Evolutionary conservation across 2,329 filamentous ascomycete genomes (phyloP).

Genomic region (Chrysoporthe cubensis): DNA sequence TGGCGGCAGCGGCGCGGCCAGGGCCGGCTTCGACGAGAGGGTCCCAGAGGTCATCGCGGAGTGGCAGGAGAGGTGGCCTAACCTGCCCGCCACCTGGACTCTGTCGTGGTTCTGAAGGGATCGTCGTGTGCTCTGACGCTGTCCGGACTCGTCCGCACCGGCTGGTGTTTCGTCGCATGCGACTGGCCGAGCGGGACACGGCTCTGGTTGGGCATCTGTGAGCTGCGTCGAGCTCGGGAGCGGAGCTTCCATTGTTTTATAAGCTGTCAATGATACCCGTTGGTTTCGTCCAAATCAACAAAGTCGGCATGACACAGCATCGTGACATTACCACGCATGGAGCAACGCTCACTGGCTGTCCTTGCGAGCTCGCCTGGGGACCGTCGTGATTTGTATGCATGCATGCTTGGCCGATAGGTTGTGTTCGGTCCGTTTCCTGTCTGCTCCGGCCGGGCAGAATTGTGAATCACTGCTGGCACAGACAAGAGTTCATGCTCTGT

Average conservation of each 20-base stretch:
- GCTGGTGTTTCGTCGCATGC: not conserved
- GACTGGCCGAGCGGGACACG: not conserved
- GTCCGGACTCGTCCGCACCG: not conserved
- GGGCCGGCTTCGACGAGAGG: conserved; percentile 84
- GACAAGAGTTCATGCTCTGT: not conserved
- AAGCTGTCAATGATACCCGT: conserved; percentile 2
- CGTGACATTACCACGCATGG: not conserved
- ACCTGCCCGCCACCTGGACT: conserved; percentile 90
- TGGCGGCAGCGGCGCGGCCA: conserved; percentile 65
- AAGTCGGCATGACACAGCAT: not conserved
- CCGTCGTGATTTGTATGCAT: not conserved
- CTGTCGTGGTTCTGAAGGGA: conserved; percentile 80
- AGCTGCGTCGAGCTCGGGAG: not conserved
- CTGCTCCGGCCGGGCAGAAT: not conserved
- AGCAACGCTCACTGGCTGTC: not conserved
- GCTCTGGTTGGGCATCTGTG: not conserved
- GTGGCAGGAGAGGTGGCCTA: conserved; percentile 96
- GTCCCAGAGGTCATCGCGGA: conserved; percentile 89
- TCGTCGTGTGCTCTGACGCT: not conserved
- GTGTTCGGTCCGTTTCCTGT: not conserved
- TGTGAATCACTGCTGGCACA: not conserved
- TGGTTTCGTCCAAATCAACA: not conserved
- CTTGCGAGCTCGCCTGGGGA: not conserved
- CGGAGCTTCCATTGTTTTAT: not conserved
- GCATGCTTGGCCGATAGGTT: not conserved